Base-by-base conservation (phyloP, 2,329 filamentous ascomycete species). In the Botryotinia narcissicola region DNA sequence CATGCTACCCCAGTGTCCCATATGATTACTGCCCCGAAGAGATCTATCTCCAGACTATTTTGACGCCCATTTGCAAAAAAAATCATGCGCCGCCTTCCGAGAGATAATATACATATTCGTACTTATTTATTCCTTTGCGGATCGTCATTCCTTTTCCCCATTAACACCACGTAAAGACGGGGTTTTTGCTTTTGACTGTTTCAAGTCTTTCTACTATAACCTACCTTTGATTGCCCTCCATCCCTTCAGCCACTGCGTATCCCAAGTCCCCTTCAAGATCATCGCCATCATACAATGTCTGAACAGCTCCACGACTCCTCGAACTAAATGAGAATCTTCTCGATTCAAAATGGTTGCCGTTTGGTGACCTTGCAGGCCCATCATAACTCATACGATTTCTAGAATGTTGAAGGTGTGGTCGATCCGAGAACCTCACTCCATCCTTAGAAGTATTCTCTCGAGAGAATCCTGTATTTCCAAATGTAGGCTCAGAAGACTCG, bases 91-190 rank as follows among this genome's bases (percentile, higher is more conserved):
- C 71, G 25, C 68, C 20, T 46, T 70, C 48, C 57, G 35, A 70
- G 62, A 20, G 40, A 69, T 71, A 57, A 68, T 74, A 67, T 67
- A 74, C 62, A 66, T 54, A 54, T 57, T 40, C 61, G 46, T 51
- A 72, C 48, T 64, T 16, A 48, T 68, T 61, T 32, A 29, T 57
- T n/a, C 66, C 54, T n/a, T 70, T 57, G n/a, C 66, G 48, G 46
- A n/a, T n/a, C 35, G 29, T 70, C 54, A 61, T 62, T 73, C 64
- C 40, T 29, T 61, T 42, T 64, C n/a, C 70, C 44, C 40, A 73
- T 85, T 85, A 98, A 85, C 96, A 99, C 93, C 96, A 99, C 62
- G 93, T 97, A 83, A 99, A 99, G 46, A 99, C 94, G 2, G 96
- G 96, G 81, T 97, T 97, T 81, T 92, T 92, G 81, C 91, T 93